Base-by-base conservation (phyloP, 148 eudicot species). In the Nepenthes mirabilis region DNA sequence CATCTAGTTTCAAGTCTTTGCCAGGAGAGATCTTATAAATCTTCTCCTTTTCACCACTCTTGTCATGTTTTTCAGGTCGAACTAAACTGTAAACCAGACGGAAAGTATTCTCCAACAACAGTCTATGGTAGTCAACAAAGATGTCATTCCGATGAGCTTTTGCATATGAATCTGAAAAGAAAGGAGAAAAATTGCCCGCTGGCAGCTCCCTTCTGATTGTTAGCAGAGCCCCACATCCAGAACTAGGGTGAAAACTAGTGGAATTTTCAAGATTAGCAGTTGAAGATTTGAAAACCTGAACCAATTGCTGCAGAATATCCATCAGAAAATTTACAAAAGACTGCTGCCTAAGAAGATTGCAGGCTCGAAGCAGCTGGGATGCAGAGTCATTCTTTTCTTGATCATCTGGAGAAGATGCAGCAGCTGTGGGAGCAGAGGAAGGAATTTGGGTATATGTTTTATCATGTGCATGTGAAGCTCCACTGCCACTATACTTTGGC, bases 51-150 rank as follows among this genome's bases (percentile, higher is more conserved):
- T 94, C 97, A 57, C 80, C 90, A 65, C 70, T 69, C 72, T 84
- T 94, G 66, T 94, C 99, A 71, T 89, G 97, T 77, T 89, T 94
- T 71, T 94, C 99, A 56, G 97, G 99, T 64, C 99, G 85, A 70
- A 94, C 78, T 73, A 94, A 71, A 74, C 99, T 84, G 78, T 94
- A 94, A 56, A 89, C 76, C 74, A 94, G 67, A 55, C 99, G 87
- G 75, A 94, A 94, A 71, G 88, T 75, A 69, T 94, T 89, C 68
- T 94, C 99, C 68, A 94, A 68, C 73, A 94, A 71, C 47, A 94
- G 84, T 73, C 95, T 77, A 58, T 94, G 99, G 76, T 84, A 94
- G 82, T 94, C 99, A 2, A 75, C 97, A 81, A 94, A 94, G 53
- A 94, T 64, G 71, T 94, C 99, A 6, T 70, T 59, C 34, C 90